Evolutionary conservation across 345 rosid genomes (phyloP).

Genomic region (Arabidopsis thaliana): TAIR10.1 NC_003070.9:27598501-27599000

Average conservation of each 20-base stretch:
- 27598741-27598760: slow-evolving; percentile 81
- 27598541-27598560: slow-evolving; percentile 79
- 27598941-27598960: slow-evolving; percentile 79
- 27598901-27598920: slow-evolving; percentile 74
- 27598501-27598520: slow-evolving; percentile 72
- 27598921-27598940: slow-evolving; percentile 88
- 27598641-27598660: slow-evolving; percentile 79
- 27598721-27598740: slow-evolving; percentile 74
- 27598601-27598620: slow-evolving; percentile 84
- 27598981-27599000: slow-evolving; percentile 85
- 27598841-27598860: slow-evolving; percentile 81
- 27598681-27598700: slow-evolving; percentile 56
- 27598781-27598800: slow-evolving; percentile 89
- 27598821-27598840: slow-evolving; percentile 84
- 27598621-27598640: slow-evolving; percentile 77
- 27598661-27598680: slow-evolving; percentile 85
- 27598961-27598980: slow-evolving; percentile 75
- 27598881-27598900: slow-evolving; percentile 62
- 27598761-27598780: slow-evolving; percentile 85
- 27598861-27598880: slow-evolving; percentile 62
- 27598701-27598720: slow-evolving; percentile 60
- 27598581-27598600: slow-evolving; percentile 69
- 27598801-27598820: slow-evolving; percentile 81
- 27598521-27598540: slow-evolving; percentile 77
- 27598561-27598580: slow-evolving; percentile 68